These are phyloP conservation scores for Yamadazyma buinensis DNA, from an alignment of 1,139 yeast species.

Conservation along the genomic window DNA sequence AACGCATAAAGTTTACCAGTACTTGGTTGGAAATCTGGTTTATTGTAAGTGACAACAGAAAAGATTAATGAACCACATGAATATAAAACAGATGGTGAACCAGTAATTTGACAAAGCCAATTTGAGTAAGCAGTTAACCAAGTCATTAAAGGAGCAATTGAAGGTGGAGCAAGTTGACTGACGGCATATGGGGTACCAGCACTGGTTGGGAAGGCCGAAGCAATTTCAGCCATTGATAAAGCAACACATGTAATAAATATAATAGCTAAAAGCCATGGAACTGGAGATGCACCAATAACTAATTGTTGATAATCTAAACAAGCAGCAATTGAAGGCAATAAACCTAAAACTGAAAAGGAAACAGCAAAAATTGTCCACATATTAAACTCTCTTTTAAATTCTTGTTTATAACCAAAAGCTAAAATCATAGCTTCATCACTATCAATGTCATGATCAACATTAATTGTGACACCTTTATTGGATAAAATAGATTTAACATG, in stretches of 20 bases:
- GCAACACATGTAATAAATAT: slow-evolving; percentile 50
- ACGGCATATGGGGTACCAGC: slow-evolving; percentile 51
- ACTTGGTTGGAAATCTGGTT: slow-evolving; percentile 34
- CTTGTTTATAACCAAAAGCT: slow-evolving; percentile 72
- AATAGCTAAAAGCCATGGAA: slow-evolving; percentile 54
- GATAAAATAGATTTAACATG: slow-evolving; percentile 39
- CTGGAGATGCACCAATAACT: slow-evolving; percentile 51
- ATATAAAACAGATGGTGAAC: slow-evolving; percentile 61
- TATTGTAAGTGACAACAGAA: slow-evolving; percentile 43
- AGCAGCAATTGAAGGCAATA: slow-evolving; percentile 67
- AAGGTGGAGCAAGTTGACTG: slow-evolving; percentile 51
- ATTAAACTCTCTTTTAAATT: slow-evolving; percentile 66
- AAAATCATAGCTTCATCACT: slow-evolving; percentile 54
- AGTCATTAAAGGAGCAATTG: slow-evolving; percentile 50
- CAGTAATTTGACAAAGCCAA: slow-evolving; percentile 40
- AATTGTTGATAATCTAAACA: slow-evolving; percentile 51
- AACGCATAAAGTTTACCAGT: slow-evolving; percentile 50
- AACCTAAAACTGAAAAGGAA: slow-evolving; percentile 68
- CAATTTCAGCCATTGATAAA: slow-evolving; percentile 44
- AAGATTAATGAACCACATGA: slow-evolving; percentile 60
- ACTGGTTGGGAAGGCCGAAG: slow-evolving; percentile 47
- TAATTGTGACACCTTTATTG: slow-evolving; percentile 34
- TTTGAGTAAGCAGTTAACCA: slow-evolving; percentile 62
- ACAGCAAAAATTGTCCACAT: slow-evolving; percentile 62
- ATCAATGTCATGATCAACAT: slow-evolving; percentile 45